Evolutionary conservation across 345 rosid species (phyloP).

Genomic region (Salix koriyanagi): DNA sequence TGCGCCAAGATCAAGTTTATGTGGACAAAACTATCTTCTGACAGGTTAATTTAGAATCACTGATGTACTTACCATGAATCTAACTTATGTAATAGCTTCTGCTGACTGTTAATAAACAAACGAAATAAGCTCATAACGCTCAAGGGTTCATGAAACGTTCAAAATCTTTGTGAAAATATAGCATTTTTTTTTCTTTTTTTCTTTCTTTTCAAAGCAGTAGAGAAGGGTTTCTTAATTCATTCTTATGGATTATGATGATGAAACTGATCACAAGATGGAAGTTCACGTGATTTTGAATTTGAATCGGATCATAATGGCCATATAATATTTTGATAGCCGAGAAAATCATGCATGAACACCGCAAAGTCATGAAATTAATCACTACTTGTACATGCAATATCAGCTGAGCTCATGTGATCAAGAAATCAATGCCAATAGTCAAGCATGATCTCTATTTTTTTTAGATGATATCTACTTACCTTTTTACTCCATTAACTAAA

Average conservation of each 20-base stretch:
- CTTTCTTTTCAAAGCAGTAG: too few species aligned
- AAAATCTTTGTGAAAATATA: neutral
- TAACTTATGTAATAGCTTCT: too few species aligned
- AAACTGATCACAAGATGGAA: neutral
- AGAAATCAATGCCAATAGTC: neutral
- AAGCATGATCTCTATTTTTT: slow-evolving; percentile 2
- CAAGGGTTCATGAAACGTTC: neutral
- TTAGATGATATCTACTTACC: neutral
- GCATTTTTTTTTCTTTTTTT: too few species aligned
- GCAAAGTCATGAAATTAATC: slow-evolving; percentile 1
- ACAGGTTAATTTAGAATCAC: too few species aligned
- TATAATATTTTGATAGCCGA: neutral
- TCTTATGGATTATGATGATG: too few species aligned
- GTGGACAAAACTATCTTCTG: too few species aligned
- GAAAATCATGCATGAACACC: slow-evolving; percentile 30
- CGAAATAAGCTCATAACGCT: neutral
- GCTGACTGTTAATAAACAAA: too few species aligned
- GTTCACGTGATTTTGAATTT: neutral
- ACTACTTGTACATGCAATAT: neutral
- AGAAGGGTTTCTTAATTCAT: too few species aligned
- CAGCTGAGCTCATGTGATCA: slow-evolving; percentile 26
- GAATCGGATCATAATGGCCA: neutral
- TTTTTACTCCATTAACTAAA: neutral
- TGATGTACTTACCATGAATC: too few species aligned
- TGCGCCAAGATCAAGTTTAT: too few species aligned